Percentiles rank a stretch among this genome's conserved stretches.
These are phyloP conservation scores for Calophaca sinica DNA, from an alignment of 306 rosid species.

Conservation along the genomic window DNA sequence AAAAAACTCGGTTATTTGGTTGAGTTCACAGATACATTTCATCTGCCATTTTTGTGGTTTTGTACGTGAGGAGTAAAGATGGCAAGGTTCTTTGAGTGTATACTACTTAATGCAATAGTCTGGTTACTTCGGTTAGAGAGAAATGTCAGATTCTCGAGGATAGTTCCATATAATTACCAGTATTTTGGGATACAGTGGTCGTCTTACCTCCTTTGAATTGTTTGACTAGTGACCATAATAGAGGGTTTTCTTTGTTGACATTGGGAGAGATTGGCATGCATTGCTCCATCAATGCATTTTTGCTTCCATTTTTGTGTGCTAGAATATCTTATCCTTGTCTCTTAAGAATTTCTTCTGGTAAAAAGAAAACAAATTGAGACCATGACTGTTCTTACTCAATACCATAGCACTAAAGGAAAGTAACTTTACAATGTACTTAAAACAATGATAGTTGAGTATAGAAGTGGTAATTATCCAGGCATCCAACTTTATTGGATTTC, in stretches of 20 bases:
- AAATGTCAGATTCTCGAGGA: constrained; percentile 2
- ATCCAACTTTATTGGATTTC: too few species aligned
- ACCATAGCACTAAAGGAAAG: not conserved
- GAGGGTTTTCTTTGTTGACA: not conserved
- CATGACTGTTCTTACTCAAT: too few species aligned
- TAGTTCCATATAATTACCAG: not conserved
- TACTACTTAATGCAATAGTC: not conserved
- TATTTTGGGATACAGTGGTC: not conserved
- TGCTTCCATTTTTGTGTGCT: not conserved
- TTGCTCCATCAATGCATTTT: not conserved
- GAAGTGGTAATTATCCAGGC: constrained; percentile 16
- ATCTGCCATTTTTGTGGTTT: not conserved
- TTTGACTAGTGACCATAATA: constrained; percentile 1
- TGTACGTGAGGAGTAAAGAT: not conserved
- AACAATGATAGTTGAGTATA: not conserved
- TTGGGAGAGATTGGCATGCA: not conserved
- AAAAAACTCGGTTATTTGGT: too few species aligned
- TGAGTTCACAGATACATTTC: not conserved
- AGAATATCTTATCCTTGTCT: too few species aligned
- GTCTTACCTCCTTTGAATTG: not conserved
- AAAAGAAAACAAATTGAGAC: too few species aligned
- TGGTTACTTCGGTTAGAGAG: constrained; percentile 4
- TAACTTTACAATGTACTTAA: not conserved
- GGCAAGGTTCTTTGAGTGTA: not conserved
- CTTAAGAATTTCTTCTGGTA: too few species aligned